These are phyloP conservation scores for Saitozyma podzolica DNA, from an alignment of 768 basidiomycete species.

Conservation along the genomic window DNA sequence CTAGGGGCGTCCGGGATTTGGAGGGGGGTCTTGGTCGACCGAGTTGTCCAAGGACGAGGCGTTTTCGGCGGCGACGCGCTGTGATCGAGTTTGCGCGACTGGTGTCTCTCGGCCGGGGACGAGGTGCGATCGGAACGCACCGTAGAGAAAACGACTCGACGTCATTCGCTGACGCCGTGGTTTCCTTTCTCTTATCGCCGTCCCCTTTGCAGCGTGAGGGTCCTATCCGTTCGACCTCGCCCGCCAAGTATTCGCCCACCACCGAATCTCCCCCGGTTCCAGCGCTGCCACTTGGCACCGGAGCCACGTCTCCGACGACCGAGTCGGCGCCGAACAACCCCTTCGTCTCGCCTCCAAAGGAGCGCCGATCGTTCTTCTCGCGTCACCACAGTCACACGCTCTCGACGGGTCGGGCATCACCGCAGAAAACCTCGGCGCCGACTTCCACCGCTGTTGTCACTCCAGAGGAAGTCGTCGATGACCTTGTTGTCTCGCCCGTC, in stretches of 20 bases:
- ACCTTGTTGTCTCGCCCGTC: neutral
- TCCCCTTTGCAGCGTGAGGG: conserved; percentile 5
- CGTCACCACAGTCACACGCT: no score
- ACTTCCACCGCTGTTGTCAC: no score
- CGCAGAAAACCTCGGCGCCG: no score
- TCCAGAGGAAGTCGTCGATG: neutral
- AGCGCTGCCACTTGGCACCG: neutral
- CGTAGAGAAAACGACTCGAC: neutral
- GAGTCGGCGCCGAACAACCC: neutral
- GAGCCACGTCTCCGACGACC: neutral
- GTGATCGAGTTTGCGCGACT: neutral
- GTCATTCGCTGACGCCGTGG: conserved; percentile 7
- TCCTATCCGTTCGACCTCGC: conserved; percentile 16
- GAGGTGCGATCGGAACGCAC: neutral
- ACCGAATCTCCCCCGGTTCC: conserved; percentile 5
- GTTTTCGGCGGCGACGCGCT: conserved; percentile 11
- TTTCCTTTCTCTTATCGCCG: no score
- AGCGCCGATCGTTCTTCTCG: no score
- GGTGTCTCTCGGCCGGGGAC: neutral
- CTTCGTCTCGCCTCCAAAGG: neutral
- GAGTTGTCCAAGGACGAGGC: conserved; percentile 5
- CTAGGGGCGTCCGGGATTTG: no score
- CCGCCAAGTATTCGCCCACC: conserved; percentile 10
- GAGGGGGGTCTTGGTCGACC: conserved; percentile 1
- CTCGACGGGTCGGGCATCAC: no score